Evolutionary conservation across 208 protist genomes (phyloP).

Genomic region (Trichomonas gallinae): DNA sequence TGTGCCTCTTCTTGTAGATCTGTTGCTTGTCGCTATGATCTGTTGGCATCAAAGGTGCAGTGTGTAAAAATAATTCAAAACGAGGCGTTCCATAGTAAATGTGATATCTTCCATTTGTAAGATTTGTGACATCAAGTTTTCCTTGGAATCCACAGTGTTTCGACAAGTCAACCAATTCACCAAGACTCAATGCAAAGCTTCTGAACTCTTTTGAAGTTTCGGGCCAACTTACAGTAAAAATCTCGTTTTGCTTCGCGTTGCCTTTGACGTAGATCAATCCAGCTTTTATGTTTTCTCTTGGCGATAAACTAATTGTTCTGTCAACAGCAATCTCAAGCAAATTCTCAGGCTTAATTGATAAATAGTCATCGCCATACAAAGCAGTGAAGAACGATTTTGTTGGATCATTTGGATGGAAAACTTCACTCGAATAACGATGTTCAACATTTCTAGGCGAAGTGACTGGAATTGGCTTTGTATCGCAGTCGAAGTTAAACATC

Average conservation of each 20-base stretch:
- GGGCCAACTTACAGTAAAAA: not conserved
- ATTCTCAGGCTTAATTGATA: not conserved
- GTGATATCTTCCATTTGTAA: not conserved
- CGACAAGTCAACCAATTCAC: not conserved
- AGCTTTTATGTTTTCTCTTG: not conserved
- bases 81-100: not conserved
- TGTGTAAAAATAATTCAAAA: not conserved
- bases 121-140: not conserved
- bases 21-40: not conserved
- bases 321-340: not conserved
- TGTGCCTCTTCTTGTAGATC: conserved; percentile 19
- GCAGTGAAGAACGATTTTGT: not conserved
- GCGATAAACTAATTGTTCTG: not conserved
- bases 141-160: not conserved
- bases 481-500: not conserved
- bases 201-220: not conserved
- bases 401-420: not conserved
- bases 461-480: not conserved
- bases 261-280: not conserved
- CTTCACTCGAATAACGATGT: not conserved
- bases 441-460: not conserved
- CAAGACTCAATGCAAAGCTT: not conserved
- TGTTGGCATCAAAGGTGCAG: not conserved
- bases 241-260: not conserved
- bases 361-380: not conserved